Conservation (phyloP, 495 filamentous ascomycete genomes). For the Neurospora sp. region DNA sequence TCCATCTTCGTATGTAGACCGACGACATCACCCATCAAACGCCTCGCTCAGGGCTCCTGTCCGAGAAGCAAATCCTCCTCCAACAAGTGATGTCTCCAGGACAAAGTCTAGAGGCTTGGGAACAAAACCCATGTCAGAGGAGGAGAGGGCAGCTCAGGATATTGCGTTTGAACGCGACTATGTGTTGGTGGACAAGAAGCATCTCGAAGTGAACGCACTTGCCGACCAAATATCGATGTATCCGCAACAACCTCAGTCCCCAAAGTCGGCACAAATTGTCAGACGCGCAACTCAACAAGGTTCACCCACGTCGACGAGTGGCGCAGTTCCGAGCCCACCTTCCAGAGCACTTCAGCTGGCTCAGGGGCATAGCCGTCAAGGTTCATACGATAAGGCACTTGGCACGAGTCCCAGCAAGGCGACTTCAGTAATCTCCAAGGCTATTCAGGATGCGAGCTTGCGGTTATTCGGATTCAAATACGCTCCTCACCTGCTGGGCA, state of each 20-base stretch:
- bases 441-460: slow-evolving; percentile 85
- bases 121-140: slow-evolving; percentile 40
- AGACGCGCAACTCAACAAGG: slow-evolving; percentile 57
- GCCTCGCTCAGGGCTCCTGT: slow-evolving; percentile 17
- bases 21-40: slow-evolving; percentile 27
- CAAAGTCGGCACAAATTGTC: slow-evolving; percentile 36
- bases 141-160: slow-evolving; percentile 73
- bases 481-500: slow-evolving; percentile 53
- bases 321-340: slow-evolving; percentile 43
- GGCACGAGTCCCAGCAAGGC: slow-evolving; percentile 68
- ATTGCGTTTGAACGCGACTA: slow-evolving; percentile 88
- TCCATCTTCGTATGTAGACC: slow-evolving; percentile 21
- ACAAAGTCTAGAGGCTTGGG: slow-evolving; percentile 12
- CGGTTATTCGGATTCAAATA: slow-evolving; percentile 69
- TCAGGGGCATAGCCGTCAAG: slow-evolving; percentile 49
- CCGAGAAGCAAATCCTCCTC: slow-evolving; percentile 10
- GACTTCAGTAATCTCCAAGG: slow-evolving; percentile 85
- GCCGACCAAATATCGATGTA: slow-evolving; percentile 87
- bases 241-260: slow-evolving; percentile 40
- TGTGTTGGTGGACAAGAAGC: slow-evolving; percentile 87
- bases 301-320: slow-evolving; percentile 44
- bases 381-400: slow-evolving; percentile 70
- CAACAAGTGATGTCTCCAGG: slow-evolving; percentile 6
- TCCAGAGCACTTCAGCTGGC: slow-evolving; percentile 61
- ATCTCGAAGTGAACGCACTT: slow-evolving; percentile 92